These are phyloP conservation scores for Antrodiella citrinella DNA, from an alignment of 768 basidiomycete genomes.

Conservation along the genomic window DNA sequence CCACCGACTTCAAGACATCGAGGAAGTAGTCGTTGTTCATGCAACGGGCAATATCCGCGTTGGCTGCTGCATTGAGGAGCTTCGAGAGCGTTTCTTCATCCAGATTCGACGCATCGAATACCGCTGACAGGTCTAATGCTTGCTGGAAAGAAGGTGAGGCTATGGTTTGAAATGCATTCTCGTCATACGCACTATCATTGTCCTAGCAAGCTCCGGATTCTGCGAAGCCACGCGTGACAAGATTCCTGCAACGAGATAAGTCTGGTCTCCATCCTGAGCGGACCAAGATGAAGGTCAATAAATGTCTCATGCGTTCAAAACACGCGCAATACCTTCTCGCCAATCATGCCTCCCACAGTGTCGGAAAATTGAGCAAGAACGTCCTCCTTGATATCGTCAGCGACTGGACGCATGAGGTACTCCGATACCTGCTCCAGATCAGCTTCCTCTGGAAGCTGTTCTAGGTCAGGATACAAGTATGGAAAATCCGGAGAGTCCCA, in stretches of 20 bases:
- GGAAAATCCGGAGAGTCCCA: constrained; percentile 75
- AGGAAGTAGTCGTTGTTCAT: constrained; percentile 38
- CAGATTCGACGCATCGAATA: constrained; percentile 47
- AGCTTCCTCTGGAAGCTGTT: constrained; percentile 39
- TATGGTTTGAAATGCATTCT: background rate
- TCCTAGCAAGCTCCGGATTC: constrained; percentile 35
- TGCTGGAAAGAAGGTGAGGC: constrained; percentile 31
- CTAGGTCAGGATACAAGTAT: constrained; percentile 56
- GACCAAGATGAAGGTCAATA: too few relatives aligned
- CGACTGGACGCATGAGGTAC: constrained; percentile 47
- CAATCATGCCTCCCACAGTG: constrained; percentile 46
- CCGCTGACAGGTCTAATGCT: constrained; percentile 41
- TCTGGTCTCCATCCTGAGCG: constrained; percentile 45
- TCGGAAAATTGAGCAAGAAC: constrained; percentile 46
- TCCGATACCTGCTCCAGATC: constrained; percentile 52
- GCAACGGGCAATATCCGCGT: constrained; percentile 52
- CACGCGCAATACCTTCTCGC: constrained; percentile 50
- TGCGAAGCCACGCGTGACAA: constrained; percentile 62
- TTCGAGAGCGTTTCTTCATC: constrained; percentile 47
- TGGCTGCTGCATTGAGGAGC: constrained; percentile 58
- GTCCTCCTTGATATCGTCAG: constrained; percentile 46
- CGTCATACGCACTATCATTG: constrained; percentile 35
- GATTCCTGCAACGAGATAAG: constrained; percentile 54
- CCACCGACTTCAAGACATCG: constrained; percentile 31
- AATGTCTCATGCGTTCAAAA: background rate